Percentiles rank a stretch among this genome's conserved stretches.
Conservation (phyloP, 202 grass and related monocot species). For the Dendrocalamus latiflorus region DNA sequence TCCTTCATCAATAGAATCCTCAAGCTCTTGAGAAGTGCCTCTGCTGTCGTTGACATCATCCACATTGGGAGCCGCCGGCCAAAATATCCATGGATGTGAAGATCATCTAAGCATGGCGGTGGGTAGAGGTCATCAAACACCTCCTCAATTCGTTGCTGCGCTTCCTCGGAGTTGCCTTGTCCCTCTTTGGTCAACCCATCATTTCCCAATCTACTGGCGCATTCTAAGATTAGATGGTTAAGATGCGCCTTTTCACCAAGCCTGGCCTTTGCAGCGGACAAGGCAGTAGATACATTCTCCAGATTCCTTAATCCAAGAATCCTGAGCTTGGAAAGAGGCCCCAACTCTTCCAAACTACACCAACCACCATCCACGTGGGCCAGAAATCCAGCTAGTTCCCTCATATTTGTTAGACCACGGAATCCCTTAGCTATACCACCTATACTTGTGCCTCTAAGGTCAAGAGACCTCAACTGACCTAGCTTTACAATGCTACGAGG, state of each 20-base stretch:
- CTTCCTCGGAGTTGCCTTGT: neutral
- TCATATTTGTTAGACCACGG: neutral
- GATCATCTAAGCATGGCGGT: neutral
- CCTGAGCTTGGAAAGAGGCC: neutral
- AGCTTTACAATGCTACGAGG: no score
- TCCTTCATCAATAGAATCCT: no score
- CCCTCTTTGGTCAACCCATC: no score
- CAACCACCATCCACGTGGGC: neutral
- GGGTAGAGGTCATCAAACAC: slow-evolving; percentile 18
- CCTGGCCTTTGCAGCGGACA: neutral
- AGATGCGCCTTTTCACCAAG: slow-evolving; percentile 2
- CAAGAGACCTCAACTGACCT: neutral
- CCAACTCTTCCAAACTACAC: slow-evolving; percentile 34
- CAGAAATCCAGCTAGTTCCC: neutral
- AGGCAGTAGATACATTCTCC: neutral
- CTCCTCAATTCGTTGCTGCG: neutral
- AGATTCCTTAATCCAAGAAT: neutral
- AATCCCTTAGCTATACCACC: neutral
- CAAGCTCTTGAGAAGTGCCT: no score
- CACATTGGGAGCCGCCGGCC: neutral
- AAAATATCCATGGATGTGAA: neutral
- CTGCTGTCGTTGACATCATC: neutral
- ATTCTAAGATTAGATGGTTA: accelerated
- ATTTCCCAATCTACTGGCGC: neutral
- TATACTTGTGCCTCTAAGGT: accelerated